phyloP scores from a whole-genome alignment of 352 stramenopile genomes.

The Phytophthora capsici region DNA sequence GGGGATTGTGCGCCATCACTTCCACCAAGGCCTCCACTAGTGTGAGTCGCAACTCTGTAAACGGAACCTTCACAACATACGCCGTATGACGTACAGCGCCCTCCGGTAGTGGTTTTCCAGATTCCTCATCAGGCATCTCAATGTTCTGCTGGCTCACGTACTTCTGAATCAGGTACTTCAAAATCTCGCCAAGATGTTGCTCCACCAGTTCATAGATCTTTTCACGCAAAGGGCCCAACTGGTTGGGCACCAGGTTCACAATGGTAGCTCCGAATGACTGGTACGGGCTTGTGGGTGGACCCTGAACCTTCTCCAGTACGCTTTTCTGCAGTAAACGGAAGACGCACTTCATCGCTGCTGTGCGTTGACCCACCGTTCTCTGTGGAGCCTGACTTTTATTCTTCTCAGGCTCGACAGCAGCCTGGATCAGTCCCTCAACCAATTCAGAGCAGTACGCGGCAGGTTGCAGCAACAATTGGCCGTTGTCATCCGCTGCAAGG shows the following conservation, averaged over 20 bases:
- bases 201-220: conserved; percentile 78
- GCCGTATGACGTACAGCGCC: conserved; percentile 82
- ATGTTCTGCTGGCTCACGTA: conserved; percentile 87
- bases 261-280: conserved; percentile 86
- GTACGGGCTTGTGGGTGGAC: conserved; percentile 82
- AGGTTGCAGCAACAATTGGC: conserved; percentile 87
- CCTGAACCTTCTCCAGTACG: conserved; percentile 75
- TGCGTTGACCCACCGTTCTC: conserved; percentile 68
- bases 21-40: conserved; percentile 89
- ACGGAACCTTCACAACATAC: conserved; percentile 89
- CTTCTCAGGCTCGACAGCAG: conserved; percentile 51
- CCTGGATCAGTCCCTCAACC: conserved; percentile 79
- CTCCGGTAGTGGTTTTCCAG: conserved; percentile 60
- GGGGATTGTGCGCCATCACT: conserved; percentile 82
- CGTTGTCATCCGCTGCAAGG: conserved; percentile 89
- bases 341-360: conserved; percentile 86
- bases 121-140: conserved; percentile 66
- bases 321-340: conserved; percentile 81
- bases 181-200: conserved; percentile 68
- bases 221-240: conserved; percentile 70
- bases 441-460: conserved; percentile 85
- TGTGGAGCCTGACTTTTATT: conserved; percentile 26
- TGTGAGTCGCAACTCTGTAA: conserved; percentile 89
- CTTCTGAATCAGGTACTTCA: conserved; percentile 76
- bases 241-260: conserved; percentile 86